Base-by-base conservation (phyloP, 805 yeast genomes). In the Candida ficus region DNA sequence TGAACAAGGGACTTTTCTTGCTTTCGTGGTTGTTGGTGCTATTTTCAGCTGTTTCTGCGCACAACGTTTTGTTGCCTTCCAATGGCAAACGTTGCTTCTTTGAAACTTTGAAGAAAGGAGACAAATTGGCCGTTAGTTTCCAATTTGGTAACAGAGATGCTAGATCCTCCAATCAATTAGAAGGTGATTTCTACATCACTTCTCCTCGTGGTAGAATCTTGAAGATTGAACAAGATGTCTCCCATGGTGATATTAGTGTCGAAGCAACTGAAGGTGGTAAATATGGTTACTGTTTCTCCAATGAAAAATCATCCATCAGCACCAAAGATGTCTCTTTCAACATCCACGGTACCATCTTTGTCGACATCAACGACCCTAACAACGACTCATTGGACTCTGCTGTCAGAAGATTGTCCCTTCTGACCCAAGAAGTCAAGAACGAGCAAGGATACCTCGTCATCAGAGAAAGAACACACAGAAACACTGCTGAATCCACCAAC, bases 401-500 rank as follows among this genome's bases (percentile, higher is more conserved):
- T 37, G 84, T 91, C 38, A 78, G 80, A 62, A 76, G 79, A 58
- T 71, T 91, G 56, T 67, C 79, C 50, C 83, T 84, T 48, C 70
- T 86, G 51, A 81, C 95, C 29, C 78, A 78, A 53, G 96, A 88
- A 54, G 89, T 93, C 45, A 84, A 85, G 67, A 91, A 89, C 53
- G 99, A 93, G 66, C 95, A 70, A 50, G 77, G 86, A 54, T 93
- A 93, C 66, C 81, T 93, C 54, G 95, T 90, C 35, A 89, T 91
- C 46, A 81, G 99, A 67, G 99, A 91, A 67, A 83, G 97, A 69
- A 85, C 95, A 13, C 99, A 91, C 64, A 84, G 99, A 76, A 93
- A 91, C 68, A 91, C 99, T 9, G 98, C 99, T 6, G 99, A 91
- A 67, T 85, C 95, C 19, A 91, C 99, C 34, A 91, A 91, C 65